A percentile compares a stretch with the other conserved stretches of the same genome.
These are phyloP conservation scores for Plectranthus barbatus DNA, from an alignment of 257 asterid genomes.

Conservation along the genomic window DNA sequence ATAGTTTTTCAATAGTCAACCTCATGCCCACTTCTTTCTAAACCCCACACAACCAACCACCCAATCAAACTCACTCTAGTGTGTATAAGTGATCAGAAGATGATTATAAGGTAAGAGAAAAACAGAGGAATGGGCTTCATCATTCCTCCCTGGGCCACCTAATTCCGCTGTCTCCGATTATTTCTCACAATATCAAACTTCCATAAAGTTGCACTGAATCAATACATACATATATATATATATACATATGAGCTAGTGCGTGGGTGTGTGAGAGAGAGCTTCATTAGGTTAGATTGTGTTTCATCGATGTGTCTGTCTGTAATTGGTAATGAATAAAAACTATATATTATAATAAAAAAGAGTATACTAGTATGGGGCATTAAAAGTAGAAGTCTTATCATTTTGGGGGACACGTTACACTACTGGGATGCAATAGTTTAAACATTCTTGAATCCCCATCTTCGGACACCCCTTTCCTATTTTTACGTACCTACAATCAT, in stretches of 20 bases:
- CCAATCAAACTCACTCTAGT: too few species aligned
- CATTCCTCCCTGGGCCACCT: slow-evolving; percentile 13
- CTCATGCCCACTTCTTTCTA: neutral
- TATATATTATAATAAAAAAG: too few species aligned
- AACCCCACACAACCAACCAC: neutral
- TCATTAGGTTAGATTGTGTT: neutral
- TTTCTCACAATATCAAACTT: neutral
- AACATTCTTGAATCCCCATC: slow-evolving; percentile 23
- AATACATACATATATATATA: neutral
- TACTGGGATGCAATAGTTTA: slow-evolving; percentile 24
- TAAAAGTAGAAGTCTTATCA: slow-evolving; percentile 18
- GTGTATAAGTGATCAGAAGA: too few species aligned
- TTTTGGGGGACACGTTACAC: slow-evolving; percentile 36
- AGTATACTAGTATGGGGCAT: neutral
- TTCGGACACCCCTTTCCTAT: slow-evolving; percentile 15
- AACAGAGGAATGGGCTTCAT: slow-evolving; percentile 19
- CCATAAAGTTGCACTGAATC: neutral
- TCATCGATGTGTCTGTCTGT: slow-evolving; percentile 13
- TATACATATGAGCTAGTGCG: neutral
- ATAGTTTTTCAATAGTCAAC: neutral
- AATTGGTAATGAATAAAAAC: slow-evolving; percentile 24
- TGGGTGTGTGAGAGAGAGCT: too few species aligned
- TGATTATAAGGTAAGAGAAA: neutral
- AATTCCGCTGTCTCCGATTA: neutral
- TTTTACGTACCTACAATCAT: too few species aligned